Evolutionary conservation across 352 stramenopile species (phyloP), one percentile per base, ranked within the genome.

Genomic region (Phytophthora hibernalis): DNA sequence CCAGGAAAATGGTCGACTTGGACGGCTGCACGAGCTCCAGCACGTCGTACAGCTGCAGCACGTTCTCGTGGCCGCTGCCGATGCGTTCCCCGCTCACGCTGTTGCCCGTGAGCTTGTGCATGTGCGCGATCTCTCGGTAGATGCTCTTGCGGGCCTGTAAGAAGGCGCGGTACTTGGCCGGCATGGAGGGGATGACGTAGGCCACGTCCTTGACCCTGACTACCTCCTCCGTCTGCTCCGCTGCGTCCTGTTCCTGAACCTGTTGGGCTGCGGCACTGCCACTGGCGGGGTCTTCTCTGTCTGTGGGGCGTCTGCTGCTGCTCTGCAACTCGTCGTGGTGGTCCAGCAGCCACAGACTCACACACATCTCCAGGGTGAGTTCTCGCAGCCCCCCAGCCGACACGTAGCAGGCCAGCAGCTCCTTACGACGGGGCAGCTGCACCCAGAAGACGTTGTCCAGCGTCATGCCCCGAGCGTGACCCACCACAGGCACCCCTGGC

Each of bases 11-110:
- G 3, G 92, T 98, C 49, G 85, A 95, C 75, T 98, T 98, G 30
- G 87, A 96, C 24, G 98, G 91, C 73, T 99, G 94, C 18, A 99
- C 88, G 28, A 97, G 87, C 74, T 99, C 97, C 35, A 99, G 78
- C 49, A 99, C 96, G 77, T 99, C 93, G 64, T 97, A 98, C 5
- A 99, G 74, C 76, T 98, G 91, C 35, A 99, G 80, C 13, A 99
- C 95, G 66, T 99, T 99, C 22, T 76, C 72, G 65, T 99, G 96
- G n/a, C 95, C 90, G 26, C 92, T 76, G 47, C 81, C 79, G 48
- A 81, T 84, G 71, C 96, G 58, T 31, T 83, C 73, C 1, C 87
- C 85, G 16, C 79, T 88, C 16, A 92, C 74, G 13, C 81, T 91
- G 59, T 96, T 93, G 37, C 88, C 88, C 30, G 88, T 93, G 47